Conservation (phyloP, 2,329 filamentous ascomycete genomes). For the Aspergillus proliferans region DNA sequence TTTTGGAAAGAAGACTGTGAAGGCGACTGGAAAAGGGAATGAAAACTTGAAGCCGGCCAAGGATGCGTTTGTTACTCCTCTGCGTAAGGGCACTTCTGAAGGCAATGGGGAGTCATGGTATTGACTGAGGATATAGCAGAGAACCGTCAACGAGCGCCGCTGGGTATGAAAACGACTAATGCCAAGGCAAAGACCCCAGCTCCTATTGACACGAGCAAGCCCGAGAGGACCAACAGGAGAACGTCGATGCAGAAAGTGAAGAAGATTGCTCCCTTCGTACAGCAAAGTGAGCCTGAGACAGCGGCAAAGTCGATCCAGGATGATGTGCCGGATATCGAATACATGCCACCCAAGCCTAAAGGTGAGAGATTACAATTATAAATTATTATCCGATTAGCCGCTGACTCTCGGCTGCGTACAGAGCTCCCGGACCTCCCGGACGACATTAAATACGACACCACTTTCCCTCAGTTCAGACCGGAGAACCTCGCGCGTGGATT, state of each 20-base stretch:
- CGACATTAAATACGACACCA: conserved; percentile 43
- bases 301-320: conserved; percentile 46
- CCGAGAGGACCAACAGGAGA: conserved; percentile 58
- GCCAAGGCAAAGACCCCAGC: conserved; percentile 70
- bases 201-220: conserved; percentile 55
- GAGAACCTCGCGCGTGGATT: conserved; percentile 49
- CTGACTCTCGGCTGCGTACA: conserved; percentile 39
- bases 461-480: conserved; percentile 48
- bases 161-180: conserved; percentile 95
- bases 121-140: conserved; percentile 35
- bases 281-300: conserved; percentile 38
- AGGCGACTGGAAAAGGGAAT: conserved; percentile 51
- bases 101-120: conserved; percentile 3
- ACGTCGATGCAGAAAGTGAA: conserved; percentile 57
- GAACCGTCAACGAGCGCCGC: conserved; percentile 66
- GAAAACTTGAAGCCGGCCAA: conserved; percentile 55
- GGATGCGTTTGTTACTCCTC: conserved; percentile 69
- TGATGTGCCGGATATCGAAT: conserved; percentile 73
- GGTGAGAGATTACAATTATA: conserved; percentile 25
- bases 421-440: conserved; percentile 42
- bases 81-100: conserved; percentile 53
- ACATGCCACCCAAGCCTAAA: conserved; percentile 69
- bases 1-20: conserved; percentile 55
- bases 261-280: conserved; percentile 47
- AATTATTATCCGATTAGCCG: not conserved